Conservation (phyloP, 768 basidiomycete genomes). For the Epithele typhae region DNA sequence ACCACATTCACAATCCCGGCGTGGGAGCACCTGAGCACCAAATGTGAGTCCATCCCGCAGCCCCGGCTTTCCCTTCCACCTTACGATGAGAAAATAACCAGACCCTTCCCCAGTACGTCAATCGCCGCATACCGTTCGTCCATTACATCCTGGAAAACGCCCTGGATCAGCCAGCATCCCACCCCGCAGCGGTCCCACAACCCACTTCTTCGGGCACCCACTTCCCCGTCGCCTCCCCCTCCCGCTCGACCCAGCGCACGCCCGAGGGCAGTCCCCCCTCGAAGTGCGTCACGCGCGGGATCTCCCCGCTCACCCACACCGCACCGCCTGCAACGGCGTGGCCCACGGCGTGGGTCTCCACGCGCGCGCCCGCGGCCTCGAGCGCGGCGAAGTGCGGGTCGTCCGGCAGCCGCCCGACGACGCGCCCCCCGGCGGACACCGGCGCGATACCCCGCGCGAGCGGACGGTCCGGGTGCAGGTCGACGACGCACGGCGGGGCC, state of each 20-base stretch:
- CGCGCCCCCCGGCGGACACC: slow-evolving; percentile 35
- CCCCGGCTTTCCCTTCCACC: slow-evolving; percentile 24
- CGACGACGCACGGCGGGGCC: slow-evolving; percentile 44
- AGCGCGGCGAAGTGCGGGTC: slow-evolving; percentile 76
- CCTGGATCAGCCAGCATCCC: not conserved
- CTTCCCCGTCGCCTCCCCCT: slow-evolving; percentile 1
- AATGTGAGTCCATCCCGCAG: not conserved
- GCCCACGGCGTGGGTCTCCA: slow-evolving; percentile 54
- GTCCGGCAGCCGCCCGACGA: slow-evolving; percentile 52
- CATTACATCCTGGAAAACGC: slow-evolving; percentile 57
- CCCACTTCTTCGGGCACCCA: slow-evolving; percentile 44
- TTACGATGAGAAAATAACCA: slow-evolving; percentile 81
- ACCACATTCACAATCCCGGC: slow-evolving; percentile 85
- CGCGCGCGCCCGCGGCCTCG: slow-evolving; percentile 43
- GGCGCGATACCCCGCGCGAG: slow-evolving; percentile 71
- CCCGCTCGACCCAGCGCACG: slow-evolving; percentile 49
- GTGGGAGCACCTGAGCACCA: slow-evolving; percentile 54
- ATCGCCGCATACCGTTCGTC: slow-evolving; percentile 78
- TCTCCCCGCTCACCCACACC: slow-evolving; percentile 78
- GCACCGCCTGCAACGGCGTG: slow-evolving; percentile 62
- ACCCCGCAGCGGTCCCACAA: not conserved
- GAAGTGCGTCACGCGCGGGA: slow-evolving; percentile 63
- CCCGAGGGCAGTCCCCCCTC: slow-evolving; percentile 69
- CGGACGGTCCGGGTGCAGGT: slow-evolving; percentile 77
- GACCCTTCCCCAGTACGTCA: slow-evolving; percentile 77